Base-by-base conservation (phyloP, 495 filamentous ascomycete species). In the Penicillium roqueforti region DNA sequence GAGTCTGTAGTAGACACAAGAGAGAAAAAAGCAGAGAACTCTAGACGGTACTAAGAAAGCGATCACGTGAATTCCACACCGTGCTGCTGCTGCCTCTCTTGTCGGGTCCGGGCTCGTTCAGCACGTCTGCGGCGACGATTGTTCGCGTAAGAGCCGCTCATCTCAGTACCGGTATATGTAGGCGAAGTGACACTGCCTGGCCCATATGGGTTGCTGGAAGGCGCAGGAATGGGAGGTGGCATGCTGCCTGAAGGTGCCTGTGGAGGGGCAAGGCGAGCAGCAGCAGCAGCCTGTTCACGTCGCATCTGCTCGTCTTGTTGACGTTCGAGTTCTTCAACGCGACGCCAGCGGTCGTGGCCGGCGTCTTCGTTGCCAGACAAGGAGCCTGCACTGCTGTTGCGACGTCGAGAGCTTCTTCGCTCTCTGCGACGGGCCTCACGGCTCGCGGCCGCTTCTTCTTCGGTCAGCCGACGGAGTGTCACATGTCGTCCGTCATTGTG, bases 401-500 rank as follows among this genome's bases (percentile, higher is more conserved):
- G 68, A 39, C 70, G 71, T 9, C 72, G 69, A 1, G 75, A 76
- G 37, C 54, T 71, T 31, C 72, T 57, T 50, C 70, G 70, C 49
- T 76, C 76, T 45, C 72, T 60, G 8, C 81, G 74, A 38, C 80
- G 72, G 11, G 77, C 74, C 55, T 82, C 79, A 37, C 84, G 79
- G 40, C 76, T 78, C 11, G 80, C 80, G 10, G 82, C 84, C 3
- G 87, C 86, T 78, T 95, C 91, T 66, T 90, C 83, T 56, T 92
- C 89, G 7, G 86, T 89, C 11, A 96, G 71, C 25, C 87, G 79
- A 20, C 89, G 81, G 18, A 96, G 76, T 10, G 91, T 95, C 42
- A 95, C 85, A 59, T 90, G 87, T 29, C 85, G 81, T 49, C 87
- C 85, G 59, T 95, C 87, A 47, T 84, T 80, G 69, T 90, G 84